Conservation (phyloP, 2,329 filamentous ascomycete species). For the Rhinocladiella similis region DNA sequence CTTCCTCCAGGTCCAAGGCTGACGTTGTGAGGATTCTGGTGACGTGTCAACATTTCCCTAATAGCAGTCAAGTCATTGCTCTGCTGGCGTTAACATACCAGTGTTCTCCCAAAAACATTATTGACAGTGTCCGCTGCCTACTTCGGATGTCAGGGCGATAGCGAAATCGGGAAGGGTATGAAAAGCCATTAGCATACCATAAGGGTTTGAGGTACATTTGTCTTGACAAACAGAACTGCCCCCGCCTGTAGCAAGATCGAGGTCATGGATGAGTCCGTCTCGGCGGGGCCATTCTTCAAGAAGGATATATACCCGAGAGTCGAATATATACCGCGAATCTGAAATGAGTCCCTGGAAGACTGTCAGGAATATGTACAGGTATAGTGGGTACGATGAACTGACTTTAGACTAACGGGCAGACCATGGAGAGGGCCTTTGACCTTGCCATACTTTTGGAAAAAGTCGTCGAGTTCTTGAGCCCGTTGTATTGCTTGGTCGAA, state of each 20-base stretch:
- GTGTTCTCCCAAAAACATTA: constrained; percentile 43
- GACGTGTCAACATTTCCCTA: too few relatives aligned
- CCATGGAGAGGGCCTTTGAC: constrained; percentile 34
- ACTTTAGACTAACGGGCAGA: constrained; percentile 35
- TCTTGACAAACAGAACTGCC: constrained; percentile 49
- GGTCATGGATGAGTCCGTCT: constrained; percentile 32
- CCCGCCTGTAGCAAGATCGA: constrained; percentile 44
- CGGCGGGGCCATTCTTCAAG: constrained; percentile 31
- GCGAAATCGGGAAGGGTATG: too few relatives aligned
- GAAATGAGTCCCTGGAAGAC: constrained; percentile 35
- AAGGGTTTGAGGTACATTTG: constrained; percentile 56
- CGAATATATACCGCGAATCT: constrained; percentile 29
- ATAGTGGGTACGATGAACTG: too few relatives aligned
- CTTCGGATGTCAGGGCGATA: too few relatives aligned
- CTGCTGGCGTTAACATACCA: too few relatives aligned
- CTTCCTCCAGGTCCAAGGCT: constrained; percentile 37
- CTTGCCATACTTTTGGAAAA: constrained; percentile 28
- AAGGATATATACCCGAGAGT: constrained; percentile 39
- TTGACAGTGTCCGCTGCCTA: constrained; percentile 41
- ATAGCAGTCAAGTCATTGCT: too few relatives aligned
- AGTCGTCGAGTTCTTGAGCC: constrained; percentile 32
- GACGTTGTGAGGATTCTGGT: constrained; percentile 43
- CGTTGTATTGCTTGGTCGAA: constrained; percentile 31
- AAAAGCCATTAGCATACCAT: too few relatives aligned
- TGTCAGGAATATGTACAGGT: too few relatives aligned